Evolutionary conservation across 768 basidiomycete species (phyloP), one percentile per base, ranked within the genome.

Genomic region (Tubosaeta brunneosetosa): DNA sequence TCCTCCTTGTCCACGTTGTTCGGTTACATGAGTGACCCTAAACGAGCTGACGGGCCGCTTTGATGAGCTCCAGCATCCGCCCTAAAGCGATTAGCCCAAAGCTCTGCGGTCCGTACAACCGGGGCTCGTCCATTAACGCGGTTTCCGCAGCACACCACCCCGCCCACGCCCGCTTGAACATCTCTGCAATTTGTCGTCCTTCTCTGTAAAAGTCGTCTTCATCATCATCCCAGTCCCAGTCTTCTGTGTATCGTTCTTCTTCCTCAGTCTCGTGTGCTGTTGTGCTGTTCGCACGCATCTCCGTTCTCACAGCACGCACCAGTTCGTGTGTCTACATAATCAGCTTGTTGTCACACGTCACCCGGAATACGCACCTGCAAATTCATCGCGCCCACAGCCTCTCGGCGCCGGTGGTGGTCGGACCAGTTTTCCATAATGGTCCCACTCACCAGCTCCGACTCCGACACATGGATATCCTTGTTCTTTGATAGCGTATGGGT

Each of bases 71-170:
- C 49, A 80, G 59, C 58, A 79, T 68, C 25, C 66, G 58, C 11
- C 73, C 73, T 56, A 79, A 50, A 17, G 75, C 76, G 16, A 80
- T 66, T 51, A 76, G 51, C 10, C 78, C 77, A 45, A 78, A 79
- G 56, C 74, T 76, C 54, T 71, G 71, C 7, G 73, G 62, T 1
- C 77, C 77, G 53, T 71, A 79, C 43, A 47, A 46, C 4, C 25
- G 53, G 14, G 64, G 59, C 13, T 69, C 62, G 0, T 56, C 54
- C 42, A 40, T 47, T 16, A 76, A 36, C 10, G 40, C 44, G 2
- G 60, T 64, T 55, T 71, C 70, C 0, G 74, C 73, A 6, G 70
- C 70, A 6, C 64, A 55, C 79, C 78, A 79, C 0, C 68, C 79
- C 1, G 71, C 72, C 71, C 72, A 78, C 13, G 74, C 70, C 16